phyloP scores from a whole-genome alignment of 306 rosid species.

The Quercus wislizeni region DNA sequence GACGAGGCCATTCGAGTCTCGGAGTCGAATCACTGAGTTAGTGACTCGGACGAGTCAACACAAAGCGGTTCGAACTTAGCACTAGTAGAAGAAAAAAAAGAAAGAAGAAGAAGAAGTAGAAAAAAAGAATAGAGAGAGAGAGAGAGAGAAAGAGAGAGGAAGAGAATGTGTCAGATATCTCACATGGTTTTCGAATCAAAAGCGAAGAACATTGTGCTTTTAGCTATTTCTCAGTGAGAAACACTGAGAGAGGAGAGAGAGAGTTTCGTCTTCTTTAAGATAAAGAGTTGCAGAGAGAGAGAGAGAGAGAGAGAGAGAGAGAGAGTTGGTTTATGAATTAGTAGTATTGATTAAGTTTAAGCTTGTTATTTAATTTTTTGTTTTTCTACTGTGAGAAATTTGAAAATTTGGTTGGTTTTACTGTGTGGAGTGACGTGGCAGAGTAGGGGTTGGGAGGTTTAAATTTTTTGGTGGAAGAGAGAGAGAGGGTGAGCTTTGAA shows the following conservation, averaged over 20 bases:
- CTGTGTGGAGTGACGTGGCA: conserved; percentile 46
- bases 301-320: conserved; percentile 29
- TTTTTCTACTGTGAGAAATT: background rate
- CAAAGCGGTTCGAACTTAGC: conserved; percentile 1
- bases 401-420: background rate
- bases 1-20: conserved; percentile 80
- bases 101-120: background rate
- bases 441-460: conserved; percentile 20
- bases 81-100: too few relatives aligned
- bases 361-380: conserved; percentile 6
- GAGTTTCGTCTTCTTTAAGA: conserved; percentile 84
- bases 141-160: background rate
- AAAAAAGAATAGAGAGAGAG: conserved; percentile 9
- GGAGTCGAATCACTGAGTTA: conserved; percentile 39
- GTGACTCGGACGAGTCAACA: conserved; percentile 40
- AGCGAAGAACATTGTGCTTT: conserved; percentile 44
- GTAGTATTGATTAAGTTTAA: conserved; percentile 13
- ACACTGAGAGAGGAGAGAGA: conserved; percentile 27
- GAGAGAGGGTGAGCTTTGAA: conserved; percentile 21
- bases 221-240: conserved; percentile 20
- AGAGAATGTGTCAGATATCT: conserved; percentile 73
- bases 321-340: conserved; percentile 10
- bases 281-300: conserved; percentile 55
- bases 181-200: conserved; percentile 72
- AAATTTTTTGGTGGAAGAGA: conserved; percentile 31